Base-by-base conservation (phyloP, 371 early-diverging fungal species). In the Ordospora pajunii region DNA sequence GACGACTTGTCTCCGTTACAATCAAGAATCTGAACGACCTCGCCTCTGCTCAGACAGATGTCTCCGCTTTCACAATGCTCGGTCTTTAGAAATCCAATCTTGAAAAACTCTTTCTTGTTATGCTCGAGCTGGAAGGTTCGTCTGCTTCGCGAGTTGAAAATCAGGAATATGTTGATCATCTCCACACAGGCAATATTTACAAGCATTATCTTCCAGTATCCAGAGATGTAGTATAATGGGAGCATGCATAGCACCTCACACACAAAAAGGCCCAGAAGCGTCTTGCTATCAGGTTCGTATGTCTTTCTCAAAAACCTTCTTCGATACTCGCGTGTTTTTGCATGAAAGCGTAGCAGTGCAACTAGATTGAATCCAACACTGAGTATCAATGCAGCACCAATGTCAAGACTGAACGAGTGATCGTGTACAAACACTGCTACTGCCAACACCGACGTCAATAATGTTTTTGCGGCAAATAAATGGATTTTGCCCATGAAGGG, bases 21-120 rank as follows among this genome's bases (percentile, higher is more conserved):
- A 21, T 69, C 70, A 1, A 69, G 53, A 42, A 69, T 69, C 53
- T 69, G 70, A 43, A 69, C 70, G 2, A 69, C 70, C 21, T 69
- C 70, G 0, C 70, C 70, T 53, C 40, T 69, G 9, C 42, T 69
- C 8, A 69, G 7, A 14, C 51, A 42, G 8, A 53, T 42, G 14
- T 51, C 52, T 1, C 53, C 49, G 21, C 21, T 25, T 32, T 69
- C 70, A 17, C 44, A 6, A 27, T 51, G 44, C 23, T 69, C 45
- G 1, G 43, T 12, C 22, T n/a, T 50, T 19, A 69, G 45, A 22
- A 69, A 69, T 7, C 53, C 70, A 32, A 69, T 69, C 19, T 69
- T 69, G 44, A 69, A 69, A 22, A 69, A 69, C 45, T 69, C 70
- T 5, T 32, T 32, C 40, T 52, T 52, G 23, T 52, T 69, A 1